phyloP scores from a whole-genome alignment of 257 asterid species.

The Solanum ahanhuiri region DNA sequence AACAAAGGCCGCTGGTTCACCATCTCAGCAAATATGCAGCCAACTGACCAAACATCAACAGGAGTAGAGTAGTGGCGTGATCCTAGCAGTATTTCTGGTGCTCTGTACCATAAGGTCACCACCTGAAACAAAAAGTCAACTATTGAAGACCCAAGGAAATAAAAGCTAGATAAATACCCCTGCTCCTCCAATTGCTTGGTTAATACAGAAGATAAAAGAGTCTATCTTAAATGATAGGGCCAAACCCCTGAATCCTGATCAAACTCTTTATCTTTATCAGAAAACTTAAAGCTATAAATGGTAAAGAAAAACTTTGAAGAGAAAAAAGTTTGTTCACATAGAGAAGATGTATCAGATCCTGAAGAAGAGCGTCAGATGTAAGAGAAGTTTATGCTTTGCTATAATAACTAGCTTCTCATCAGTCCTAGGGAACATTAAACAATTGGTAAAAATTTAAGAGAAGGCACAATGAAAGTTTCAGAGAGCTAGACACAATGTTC shows the following conservation, averaged over 20 bases:
- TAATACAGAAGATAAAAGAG: not conserved
- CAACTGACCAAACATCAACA: conserved; percentile 94
- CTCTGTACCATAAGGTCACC: conserved; percentile 96
- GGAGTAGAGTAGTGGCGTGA: conserved; percentile 92
- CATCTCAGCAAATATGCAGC: conserved; percentile 98
- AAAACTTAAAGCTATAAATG: not conserved
- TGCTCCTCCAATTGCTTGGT: not conserved
- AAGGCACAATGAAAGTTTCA: not conserved
- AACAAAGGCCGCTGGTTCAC: conserved; percentile 66
- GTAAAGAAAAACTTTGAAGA: not conserved
- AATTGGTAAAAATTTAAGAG: not conserved
- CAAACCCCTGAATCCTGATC: not conserved
- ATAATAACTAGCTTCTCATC: not conserved
- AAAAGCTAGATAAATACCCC: not conserved
- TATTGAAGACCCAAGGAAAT: not conserved
- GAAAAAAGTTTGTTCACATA: not conserved
- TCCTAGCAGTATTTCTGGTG: conserved; percentile 95
- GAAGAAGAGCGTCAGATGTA: not conserved
- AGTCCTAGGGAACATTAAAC: not conserved
- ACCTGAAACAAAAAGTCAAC: conserved; percentile 39
- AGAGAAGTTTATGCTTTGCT: not conserved
- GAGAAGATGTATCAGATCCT: not conserved
- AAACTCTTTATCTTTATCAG: not conserved
- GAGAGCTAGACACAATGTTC: not conserved
- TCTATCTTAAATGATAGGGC: not conserved